phyloP scores from a whole-genome alignment of 441 rosid genomes.

The Pelargonium fulgidum region DNA sequence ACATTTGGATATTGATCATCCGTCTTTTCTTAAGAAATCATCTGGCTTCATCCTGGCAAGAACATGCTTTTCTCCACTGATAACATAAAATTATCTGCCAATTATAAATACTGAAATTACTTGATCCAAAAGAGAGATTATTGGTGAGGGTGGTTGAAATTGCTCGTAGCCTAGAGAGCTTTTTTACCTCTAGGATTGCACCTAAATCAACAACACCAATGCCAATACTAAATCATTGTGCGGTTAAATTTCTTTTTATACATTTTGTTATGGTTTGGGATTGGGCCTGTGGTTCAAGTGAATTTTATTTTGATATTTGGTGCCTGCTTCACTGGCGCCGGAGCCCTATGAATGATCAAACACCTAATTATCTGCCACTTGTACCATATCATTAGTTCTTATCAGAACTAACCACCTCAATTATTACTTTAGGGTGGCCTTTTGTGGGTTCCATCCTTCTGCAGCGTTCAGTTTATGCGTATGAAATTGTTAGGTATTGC shows the following conservation, averaged over 20 bases:
- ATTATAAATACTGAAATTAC: background rate
- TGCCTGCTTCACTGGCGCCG: background rate
- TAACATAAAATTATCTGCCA: background rate
- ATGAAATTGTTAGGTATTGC: background rate
- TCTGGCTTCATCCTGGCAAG: background rate
- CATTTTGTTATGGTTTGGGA: constrained; percentile 7
- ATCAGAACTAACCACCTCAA: background rate
- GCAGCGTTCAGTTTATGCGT: background rate
- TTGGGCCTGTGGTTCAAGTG: background rate
- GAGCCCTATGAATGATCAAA: constrained; percentile 1
- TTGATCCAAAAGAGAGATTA: background rate
- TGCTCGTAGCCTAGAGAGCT: background rate
- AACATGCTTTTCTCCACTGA: background rate
- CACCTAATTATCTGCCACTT: no score
- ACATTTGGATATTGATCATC: no score
- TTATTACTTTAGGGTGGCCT: background rate
- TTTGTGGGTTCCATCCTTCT: constrained; percentile 3
- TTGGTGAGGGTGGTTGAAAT: background rate
- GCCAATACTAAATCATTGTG: background rate
- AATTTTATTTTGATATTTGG: background rate
- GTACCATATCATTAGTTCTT: background rate
- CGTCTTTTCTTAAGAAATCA: background rate
- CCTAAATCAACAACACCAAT: background rate
- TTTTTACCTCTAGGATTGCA: background rate
- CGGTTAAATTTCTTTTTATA: background rate